Evolutionary conservation across 2,329 filamentous ascomycete species (phyloP).

Genomic region (Onygena corvina): DNA sequence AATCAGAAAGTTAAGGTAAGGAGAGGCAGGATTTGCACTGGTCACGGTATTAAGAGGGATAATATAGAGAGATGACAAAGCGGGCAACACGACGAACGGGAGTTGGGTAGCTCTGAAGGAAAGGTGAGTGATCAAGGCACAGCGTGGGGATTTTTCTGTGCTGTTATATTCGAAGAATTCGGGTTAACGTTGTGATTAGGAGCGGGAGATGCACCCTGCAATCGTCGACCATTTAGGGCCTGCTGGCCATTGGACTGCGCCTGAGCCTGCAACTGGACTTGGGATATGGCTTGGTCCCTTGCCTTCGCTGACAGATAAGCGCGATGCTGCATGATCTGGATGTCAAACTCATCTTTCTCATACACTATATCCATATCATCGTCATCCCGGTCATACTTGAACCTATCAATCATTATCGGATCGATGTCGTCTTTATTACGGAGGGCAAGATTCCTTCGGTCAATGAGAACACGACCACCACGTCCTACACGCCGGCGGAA

Average conservation of each 20-base stretch:
- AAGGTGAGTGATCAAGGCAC: slow-evolving; percentile 9
- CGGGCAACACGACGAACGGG: neutral
- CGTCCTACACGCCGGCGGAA: slow-evolving; percentile 78
- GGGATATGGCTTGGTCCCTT: slow-evolving; percentile 32
- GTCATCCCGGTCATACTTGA: slow-evolving; percentile 69
- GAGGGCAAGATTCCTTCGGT: slow-evolving; percentile 58
- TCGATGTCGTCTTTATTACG: slow-evolving; percentile 38
- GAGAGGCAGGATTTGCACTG: neutral
- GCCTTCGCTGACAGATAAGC: slow-evolving; percentile 37
- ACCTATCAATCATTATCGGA: slow-evolving; percentile 51
- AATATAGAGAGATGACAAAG: neutral
- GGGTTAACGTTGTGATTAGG: slow-evolving; percentile 8
- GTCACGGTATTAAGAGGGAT: neutral
- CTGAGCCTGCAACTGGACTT: slow-evolving; percentile 33
- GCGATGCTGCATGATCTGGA: slow-evolving; percentile 46
- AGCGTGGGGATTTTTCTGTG: slow-evolving; percentile 19
- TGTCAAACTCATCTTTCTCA: slow-evolving; percentile 57
- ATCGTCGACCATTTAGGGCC: slow-evolving; percentile 20
- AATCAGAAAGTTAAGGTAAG: neutral
- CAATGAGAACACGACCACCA: slow-evolving; percentile 74
- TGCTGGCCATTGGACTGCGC: slow-evolving; percentile 27
- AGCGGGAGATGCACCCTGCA: slow-evolving; percentile 24
- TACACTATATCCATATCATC: slow-evolving; percentile 65
- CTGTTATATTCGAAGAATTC: slow-evolving; percentile 11
- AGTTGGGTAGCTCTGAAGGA: neutral